A percentile compares a stretch with the other conserved stretches of the same genome.
phyloP scores from a whole-genome alignment of 2,329 filamentous ascomycete genomes.

The Monosporascus sp. region DNA sequence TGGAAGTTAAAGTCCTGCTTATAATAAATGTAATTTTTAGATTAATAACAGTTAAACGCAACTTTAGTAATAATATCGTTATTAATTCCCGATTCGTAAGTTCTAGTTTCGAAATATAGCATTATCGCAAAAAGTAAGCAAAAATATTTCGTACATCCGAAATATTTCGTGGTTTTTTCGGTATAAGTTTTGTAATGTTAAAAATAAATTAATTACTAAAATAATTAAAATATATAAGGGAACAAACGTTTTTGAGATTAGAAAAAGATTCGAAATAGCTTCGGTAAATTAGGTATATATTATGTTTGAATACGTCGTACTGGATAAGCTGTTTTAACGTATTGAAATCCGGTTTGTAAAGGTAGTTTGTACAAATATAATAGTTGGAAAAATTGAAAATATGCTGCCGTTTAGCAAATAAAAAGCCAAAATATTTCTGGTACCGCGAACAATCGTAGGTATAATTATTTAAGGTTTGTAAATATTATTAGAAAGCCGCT shows the following conservation, averaged over 20 bases:
- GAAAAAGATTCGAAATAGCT: not conserved
- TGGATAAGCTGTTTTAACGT: not conserved
- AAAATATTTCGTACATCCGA: not conserved
- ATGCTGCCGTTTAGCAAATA: not conserved
- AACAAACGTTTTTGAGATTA: not conserved
- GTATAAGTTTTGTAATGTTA: not conserved
- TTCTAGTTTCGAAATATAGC: not conserved
- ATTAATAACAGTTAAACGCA: not conserved
- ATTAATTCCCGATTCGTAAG: not conserved
- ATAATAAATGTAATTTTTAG: not conserved
- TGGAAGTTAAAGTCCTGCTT: not conserved
- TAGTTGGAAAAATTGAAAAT: not conserved
- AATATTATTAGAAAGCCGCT: not conserved
- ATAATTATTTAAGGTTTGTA: not conserved
- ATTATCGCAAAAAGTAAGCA: not conserved
- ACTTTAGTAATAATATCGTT: not conserved
- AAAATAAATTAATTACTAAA: not conserved
- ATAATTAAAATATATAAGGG: not conserved
- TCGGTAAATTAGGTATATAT: not conserved
- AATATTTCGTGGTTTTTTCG: not conserved
- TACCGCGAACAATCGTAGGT: not conserved
- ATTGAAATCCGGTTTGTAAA: not conserved
- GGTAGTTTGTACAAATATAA: not conserved
- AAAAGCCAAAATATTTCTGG: not conserved
- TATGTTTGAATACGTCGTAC: not conserved